phyloP scores from a whole-genome alignment of 306 rosid species.

The Trichosanthes cucumerina region DNA sequence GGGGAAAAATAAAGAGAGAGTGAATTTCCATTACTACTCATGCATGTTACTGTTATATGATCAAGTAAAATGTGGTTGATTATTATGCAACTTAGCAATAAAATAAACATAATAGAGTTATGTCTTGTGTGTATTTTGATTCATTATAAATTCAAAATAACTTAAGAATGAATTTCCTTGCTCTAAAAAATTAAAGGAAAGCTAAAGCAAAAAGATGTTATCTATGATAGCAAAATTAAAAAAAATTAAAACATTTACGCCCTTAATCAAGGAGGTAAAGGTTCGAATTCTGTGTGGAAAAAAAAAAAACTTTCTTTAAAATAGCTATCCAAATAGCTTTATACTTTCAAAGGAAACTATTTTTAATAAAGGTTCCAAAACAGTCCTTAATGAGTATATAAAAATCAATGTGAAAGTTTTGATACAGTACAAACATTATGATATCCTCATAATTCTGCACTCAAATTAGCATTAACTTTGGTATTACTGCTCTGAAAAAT shows the following conservation, averaged over 20 bases:
- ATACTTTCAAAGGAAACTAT: neutral
- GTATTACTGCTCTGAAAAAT: neutral
- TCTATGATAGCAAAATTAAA: neutral
- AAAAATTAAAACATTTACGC: neutral
- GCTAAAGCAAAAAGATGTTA: neutral
- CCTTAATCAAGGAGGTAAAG: too few species aligned
- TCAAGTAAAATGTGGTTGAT: neutral
- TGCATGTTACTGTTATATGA: neutral
- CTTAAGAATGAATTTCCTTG: neutral
- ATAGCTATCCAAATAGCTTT: neutral
- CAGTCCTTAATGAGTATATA: neutral
- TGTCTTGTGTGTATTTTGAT: neutral
- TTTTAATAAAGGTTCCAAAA: neutral
- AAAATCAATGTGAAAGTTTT: neutral
- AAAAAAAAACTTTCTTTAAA: neutral
- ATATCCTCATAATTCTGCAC: neutral
- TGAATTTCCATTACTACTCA: neutral
- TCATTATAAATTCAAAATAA: neutral
- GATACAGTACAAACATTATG: neutral
- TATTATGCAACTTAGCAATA: neutral
- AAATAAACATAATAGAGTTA: neutral
- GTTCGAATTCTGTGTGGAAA: neutral
- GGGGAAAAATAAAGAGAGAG: neutral
- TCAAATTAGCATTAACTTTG: neutral
- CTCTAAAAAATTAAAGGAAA: neutral